These are phyloP conservation scores for Colletotrichum ledebouriae DNA, from an alignment of 2,329 filamentous ascomycete genomes.

Conservation along the genomic window DNA sequence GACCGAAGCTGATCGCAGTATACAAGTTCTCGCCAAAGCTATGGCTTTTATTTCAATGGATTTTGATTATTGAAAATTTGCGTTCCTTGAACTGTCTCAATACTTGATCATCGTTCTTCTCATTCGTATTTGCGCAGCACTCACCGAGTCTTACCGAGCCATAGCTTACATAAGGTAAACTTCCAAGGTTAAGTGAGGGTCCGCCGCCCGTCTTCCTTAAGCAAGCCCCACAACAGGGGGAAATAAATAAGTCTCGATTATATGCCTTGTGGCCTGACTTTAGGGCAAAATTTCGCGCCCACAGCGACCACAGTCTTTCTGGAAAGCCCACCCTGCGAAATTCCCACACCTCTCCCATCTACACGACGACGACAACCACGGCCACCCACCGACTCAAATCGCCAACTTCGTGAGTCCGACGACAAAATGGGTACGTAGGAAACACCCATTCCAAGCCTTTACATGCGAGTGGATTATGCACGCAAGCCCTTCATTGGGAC, in stretches of 20 bases:
- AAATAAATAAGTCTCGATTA: not conserved
- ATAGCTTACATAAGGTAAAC: too few relatives aligned
- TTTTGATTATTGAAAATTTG: not conserved
- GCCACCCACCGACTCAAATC: conserved; percentile 52
- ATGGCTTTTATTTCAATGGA: not conserved
- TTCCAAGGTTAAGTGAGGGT: too few relatives aligned
- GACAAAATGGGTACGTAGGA: conserved; percentile 74
- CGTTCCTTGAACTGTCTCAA: not conserved
- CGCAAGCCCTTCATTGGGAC: conserved; percentile 29
- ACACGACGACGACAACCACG: conserved; percentile 53
- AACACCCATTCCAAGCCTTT: conserved; percentile 54
- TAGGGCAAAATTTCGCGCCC: conserved; percentile 29
- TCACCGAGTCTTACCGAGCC: not conserved
- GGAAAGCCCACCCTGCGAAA: conserved; percentile 12
- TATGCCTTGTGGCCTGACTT: conserved; percentile 29
- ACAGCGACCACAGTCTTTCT: conserved; percentile 13
- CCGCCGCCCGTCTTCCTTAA: not conserved
- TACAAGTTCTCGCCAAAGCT: not conserved
- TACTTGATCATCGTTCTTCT: too few relatives aligned
- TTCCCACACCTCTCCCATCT: conserved; percentile 32
- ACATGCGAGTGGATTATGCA: conserved; percentile 51
- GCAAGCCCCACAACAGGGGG: not conserved
- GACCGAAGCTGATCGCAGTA: conserved; percentile 17
- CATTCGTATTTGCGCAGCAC: too few relatives aligned
- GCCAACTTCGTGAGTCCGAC: conserved; percentile 59